A percentile compares a stretch with the other conserved stretches of the same genome.
These are phyloP conservation scores for Aspergillus quadricinctus DNA, from an alignment of 2,329 filamentous ascomycete species.

Conservation along the genomic window DNA sequence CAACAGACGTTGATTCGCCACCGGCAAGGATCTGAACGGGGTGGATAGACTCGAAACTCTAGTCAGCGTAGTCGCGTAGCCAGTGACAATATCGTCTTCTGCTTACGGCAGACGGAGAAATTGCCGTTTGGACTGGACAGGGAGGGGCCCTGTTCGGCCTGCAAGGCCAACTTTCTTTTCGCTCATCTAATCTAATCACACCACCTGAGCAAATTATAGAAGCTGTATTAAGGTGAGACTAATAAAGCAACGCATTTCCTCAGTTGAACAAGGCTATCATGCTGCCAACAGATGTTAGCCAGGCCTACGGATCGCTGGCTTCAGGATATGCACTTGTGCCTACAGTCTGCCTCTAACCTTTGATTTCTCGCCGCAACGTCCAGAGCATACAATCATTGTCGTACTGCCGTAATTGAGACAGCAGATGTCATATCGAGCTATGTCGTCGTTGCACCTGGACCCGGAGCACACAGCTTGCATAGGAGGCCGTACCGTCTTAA, in stretches of 20 bases:
- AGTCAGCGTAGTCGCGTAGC: slow-evolving; percentile 11
- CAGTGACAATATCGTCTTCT: slow-evolving; percentile 8
- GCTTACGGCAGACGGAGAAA: slow-evolving; percentile 5
- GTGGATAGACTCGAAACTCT: slow-evolving; percentile 11
- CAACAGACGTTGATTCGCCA: slow-evolving; percentile 8
- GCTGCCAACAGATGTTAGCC: neutral
- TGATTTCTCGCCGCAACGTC: neutral
- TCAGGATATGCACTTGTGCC: neutral
- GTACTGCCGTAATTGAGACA: neutral
- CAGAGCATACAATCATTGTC: neutral
- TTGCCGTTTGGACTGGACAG: slow-evolving; percentile 12
- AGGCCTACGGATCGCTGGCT: neutral
- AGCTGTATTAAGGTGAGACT: neutral
- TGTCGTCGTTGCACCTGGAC: slow-evolving; percentile 21
- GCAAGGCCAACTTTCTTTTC: slow-evolving; percentile 1
- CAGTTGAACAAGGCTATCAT: neutral
- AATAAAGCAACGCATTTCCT: neutral
- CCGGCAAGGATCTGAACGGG: slow-evolving; percentile 6
- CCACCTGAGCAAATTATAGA: neutral
- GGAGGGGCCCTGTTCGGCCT: slow-evolving; percentile 13
- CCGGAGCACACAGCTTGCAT: slow-evolving; percentile 31
- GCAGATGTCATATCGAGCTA: neutral
- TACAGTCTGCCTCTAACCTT: neutral
- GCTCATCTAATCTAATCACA: slow-evolving; percentile 4
- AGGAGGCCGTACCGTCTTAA: slow-evolving; percentile 29